Evolutionary conservation across 2,329 filamentous ascomycete species (phyloP), one percentile per base, ranked within the genome.

Genomic region (Aspergillus viridinutans): DNA sequence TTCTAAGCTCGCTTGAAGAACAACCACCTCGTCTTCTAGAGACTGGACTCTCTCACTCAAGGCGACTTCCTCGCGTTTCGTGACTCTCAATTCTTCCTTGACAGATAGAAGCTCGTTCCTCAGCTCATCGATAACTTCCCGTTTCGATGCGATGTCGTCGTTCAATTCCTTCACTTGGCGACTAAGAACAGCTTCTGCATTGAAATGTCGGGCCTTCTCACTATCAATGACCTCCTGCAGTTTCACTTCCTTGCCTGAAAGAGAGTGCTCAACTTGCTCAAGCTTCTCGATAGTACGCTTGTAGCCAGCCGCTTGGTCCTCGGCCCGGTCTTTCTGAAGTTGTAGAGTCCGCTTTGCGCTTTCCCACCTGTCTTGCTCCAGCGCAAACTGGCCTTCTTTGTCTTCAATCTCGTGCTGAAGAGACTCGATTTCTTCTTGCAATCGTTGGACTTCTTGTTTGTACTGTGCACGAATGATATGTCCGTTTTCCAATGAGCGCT

Each of bases 111-210:
- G 75, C 65, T 92, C 88, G 53, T 80, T 81, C 53, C 87, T 83
- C 26, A 89, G 78, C 51, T 84, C 82, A 20, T 88, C 88, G 5
- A 90, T 72, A 47, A 84, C 79, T n/a, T 81, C 76, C 66, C 89
- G 84, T 60, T 88, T 85, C 28, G 83, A 78, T 55, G 88, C 82
- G 12, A 94, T 80, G 57, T 91, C 89, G 50, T 85, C 82, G 66
- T 89, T 87, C 9, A 94, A 79, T 52, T 88, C 87, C 49, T 88
- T 83, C 52, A 96, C 85, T 69, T 94, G 90, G n/a, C 83, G 81
- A 59, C 80, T 84, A 52, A 96, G 77, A 7, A 86, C 76, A 10
- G 83, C 83, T 68, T 93, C 88, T 65, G 93, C 89, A 55, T 83
- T 85, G 61, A 82, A 81, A 66, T 94, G 87, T 25, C 89, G 85